These are phyloP conservation scores for Daldinia bambusicola DNA, from an alignment of 495 filamentous ascomycete species.

Conservation along the genomic window DNA sequence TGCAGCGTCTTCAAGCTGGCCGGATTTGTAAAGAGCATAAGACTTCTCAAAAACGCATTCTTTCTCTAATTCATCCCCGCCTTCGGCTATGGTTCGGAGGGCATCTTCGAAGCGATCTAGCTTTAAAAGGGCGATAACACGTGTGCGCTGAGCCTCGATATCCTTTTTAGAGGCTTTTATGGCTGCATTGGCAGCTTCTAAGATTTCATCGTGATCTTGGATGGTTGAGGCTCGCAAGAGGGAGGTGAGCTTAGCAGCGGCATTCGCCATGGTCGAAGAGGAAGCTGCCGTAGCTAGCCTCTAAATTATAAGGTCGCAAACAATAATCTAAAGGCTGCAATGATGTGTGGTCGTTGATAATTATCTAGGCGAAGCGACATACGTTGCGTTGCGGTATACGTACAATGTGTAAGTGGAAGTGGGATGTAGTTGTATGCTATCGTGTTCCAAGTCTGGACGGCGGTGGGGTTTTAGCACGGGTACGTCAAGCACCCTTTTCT, in stretches of 20 bases:
- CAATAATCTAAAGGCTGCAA: neutral
- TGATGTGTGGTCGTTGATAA: neutral
- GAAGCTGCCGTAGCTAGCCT: conserved; percentile 1
- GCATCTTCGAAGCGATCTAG: conserved; percentile 95
- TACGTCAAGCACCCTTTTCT: conserved; percentile 1
- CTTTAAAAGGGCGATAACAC: conserved; percentile 86
- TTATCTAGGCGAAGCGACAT: neutral
- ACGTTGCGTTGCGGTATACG: neutral
- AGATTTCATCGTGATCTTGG: conserved; percentile 59
- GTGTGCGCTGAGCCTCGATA: conserved; percentile 75
- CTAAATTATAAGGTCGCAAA: conserved; percentile 2
- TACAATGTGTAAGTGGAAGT: conserved; percentile 4
- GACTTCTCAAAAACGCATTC: conserved; percentile 80
- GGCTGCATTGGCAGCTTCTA: conserved; percentile 59
- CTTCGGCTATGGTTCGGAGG: conserved; percentile 77
- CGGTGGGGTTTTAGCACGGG: conserved; percentile 1
- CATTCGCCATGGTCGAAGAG: conserved; percentile 47
- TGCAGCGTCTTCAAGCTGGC: conserved; percentile 76
- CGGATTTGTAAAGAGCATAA: conserved; percentile 91
- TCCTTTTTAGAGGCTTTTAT: conserved; percentile 81
- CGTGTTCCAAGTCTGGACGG: neutral
- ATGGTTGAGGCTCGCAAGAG: conserved; percentile 59
- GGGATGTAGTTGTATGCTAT: conserved; percentile 1
- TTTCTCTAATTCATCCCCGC: conserved; percentile 72
- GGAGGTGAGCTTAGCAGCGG: conserved; percentile 61